Base-by-base conservation (phyloP, 306 rosid species). In the Dryas alaskensis region DNA sequence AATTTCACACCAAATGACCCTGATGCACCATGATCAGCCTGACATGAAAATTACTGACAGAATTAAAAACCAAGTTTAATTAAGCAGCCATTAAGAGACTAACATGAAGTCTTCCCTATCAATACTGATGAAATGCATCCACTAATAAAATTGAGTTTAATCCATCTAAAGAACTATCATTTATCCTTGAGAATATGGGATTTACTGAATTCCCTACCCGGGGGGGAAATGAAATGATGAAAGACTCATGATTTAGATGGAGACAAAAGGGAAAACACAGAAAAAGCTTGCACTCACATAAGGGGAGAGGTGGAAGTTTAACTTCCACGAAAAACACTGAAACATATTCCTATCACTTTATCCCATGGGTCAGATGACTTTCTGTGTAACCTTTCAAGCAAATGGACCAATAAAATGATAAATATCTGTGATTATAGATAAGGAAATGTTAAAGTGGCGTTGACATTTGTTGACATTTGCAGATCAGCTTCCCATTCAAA, bases 21-120 rank as follows among this genome's bases (percentile, higher is more conserved):
- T 77, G 83, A 78, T 60, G 75, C 64, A 78, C 48, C 70, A 51
- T 19, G 76, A 76, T 86, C 76, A 83, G 78, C 53, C 40, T 78
- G 79, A 63, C 60, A 60, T 25, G 57, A 84, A 77, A 73, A 72
- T 53, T 46, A 80, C n/a, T 10, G 61, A 66, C 45, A 69, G 44
- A 71, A 61, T 78, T 62, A 72, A 49, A 79, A 40, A 39, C 80
- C 62, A 22, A 73, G 31, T 45, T 72, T 62, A 44, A 68, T 47
- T 71, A 76, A 55, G 74, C 74, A 63, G 59, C 60, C 73, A 25
- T 61, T 44, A 37, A 68, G 60, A 48, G 47, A 57, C 46, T 47
- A 73, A 65, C 22, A 62, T 47, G 43, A 67, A 60, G 75, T 67
- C 49, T 16, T 37, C 6, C 2, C 49, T 13, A 31, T 39, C 59